Conservation (phyloP, 768 basidiomycete species). For the Tylopilus rubrobrunneus region DNA sequence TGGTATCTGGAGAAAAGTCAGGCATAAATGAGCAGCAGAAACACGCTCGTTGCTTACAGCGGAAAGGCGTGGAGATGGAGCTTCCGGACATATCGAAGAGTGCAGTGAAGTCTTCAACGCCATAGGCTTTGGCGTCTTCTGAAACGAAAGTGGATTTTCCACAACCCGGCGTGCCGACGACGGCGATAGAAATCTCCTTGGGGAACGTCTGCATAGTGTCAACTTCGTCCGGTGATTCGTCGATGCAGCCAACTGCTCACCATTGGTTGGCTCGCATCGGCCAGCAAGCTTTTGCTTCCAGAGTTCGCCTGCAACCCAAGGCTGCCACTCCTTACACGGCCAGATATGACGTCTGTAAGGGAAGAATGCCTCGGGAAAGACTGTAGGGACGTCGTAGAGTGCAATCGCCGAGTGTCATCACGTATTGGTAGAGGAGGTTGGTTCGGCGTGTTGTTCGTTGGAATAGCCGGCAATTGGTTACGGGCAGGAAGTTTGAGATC, state of each 20-base stretch:
- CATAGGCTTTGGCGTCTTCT: conserved; percentile 66
- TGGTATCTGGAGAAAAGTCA: conserved; percentile 33
- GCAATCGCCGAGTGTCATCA: conserved; percentile 38
- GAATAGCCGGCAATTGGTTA: conserved; percentile 38
- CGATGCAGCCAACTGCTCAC: conserved; percentile 18
- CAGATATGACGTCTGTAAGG: conserved; percentile 33
- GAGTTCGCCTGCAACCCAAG: conserved; percentile 41
- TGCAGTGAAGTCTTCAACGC: conserved; percentile 41
- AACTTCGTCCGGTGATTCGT: conserved; percentile 2
- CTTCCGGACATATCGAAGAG: conserved; percentile 33
- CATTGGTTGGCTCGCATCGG: conserved; percentile 19
- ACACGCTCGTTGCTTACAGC: conserved; percentile 32
- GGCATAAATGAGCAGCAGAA: conserved; percentile 1
- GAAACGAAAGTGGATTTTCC: conserved; percentile 84
- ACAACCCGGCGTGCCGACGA: conserved; percentile 74
- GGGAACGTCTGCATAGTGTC: conserved; percentile 21
- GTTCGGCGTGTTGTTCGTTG: conserved; percentile 28
- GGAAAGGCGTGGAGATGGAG: conserved; percentile 34
- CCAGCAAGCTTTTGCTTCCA: conserved; percentile 13
- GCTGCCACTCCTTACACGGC: conserved; percentile 60
- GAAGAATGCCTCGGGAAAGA: conserved; percentile 32
- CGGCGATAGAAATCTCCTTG: conserved; percentile 56
- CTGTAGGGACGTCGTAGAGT: conserved; percentile 37
- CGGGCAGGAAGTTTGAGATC: conserved; percentile 63
- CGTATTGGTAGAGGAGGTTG: conserved; percentile 35